Conservation (phyloP, 148 eudicot genomes). For the Talinum fruticosum region DNA sequence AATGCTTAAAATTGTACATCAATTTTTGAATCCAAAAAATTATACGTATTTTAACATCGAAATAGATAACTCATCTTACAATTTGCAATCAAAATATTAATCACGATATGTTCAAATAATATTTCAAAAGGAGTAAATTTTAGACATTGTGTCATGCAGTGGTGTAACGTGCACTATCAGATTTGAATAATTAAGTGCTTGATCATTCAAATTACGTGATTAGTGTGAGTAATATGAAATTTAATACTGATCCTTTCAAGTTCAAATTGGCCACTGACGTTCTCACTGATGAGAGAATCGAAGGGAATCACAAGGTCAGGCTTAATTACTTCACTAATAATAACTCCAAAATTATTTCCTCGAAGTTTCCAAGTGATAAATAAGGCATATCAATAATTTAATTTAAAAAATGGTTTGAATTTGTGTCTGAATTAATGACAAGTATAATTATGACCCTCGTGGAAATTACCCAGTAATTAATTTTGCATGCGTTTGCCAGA, state of each 20-base stretch:
- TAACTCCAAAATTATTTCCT: constrained; percentile 9
- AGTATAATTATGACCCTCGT: constrained; percentile 9
- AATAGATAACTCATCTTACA: too few species aligned
- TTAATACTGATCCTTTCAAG: background rate
- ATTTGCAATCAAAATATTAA: too few species aligned
- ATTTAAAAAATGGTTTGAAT: constrained; percentile 6
- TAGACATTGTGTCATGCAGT: too few species aligned
- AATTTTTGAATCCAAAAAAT: too few species aligned
- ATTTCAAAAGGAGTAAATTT: too few species aligned
- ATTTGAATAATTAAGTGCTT: background rate
- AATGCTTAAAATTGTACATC: too few species aligned
- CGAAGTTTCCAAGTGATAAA: constrained; percentile 17
- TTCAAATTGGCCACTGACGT: constrained; percentile 6
- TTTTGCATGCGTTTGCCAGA: constrained; percentile 18
- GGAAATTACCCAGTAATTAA: constrained; percentile 23
- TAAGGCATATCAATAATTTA: background rate
- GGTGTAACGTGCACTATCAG: background rate
- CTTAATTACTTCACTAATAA: background rate
- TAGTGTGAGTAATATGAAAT: background rate
- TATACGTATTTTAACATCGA: too few species aligned
- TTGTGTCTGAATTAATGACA: constrained; percentile 24
- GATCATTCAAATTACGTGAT: background rate
- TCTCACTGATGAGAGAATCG: background rate
- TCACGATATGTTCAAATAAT: too few species aligned
- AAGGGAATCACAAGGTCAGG: constrained; percentile 19